These are phyloP conservation scores for Penicillium sp. DNA, from an alignment of 2,329 filamentous ascomycete genomes.

Conservation along the genomic window DNA sequence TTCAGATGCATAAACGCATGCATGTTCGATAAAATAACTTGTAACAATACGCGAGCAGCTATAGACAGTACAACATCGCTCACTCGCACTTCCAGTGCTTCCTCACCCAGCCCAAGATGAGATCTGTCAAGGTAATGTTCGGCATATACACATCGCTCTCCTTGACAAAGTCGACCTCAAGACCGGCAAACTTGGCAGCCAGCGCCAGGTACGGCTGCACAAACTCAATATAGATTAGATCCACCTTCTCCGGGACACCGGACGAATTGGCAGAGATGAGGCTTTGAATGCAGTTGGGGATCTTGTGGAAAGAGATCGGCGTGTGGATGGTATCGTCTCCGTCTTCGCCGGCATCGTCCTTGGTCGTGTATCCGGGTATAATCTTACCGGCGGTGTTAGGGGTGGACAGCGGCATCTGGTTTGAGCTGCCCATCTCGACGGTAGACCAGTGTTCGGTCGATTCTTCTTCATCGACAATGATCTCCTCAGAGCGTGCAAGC, in stretches of 20 bases:
- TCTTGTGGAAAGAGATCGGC: constrained; percentile 70
- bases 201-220: constrained; percentile 78
- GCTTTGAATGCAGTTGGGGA: constrained; percentile 83
- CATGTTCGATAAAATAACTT: background rate
- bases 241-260: constrained; percentile 69
- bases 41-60: background rate
- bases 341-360: constrained; percentile 77
- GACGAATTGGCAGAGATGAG: constrained; percentile 52
- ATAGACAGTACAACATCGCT: constrained; percentile 6
- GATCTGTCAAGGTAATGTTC: constrained; percentile 57
- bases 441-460: constrained; percentile 2
- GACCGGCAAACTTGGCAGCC: constrained; percentile 66
- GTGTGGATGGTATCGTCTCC: constrained; percentile 90
- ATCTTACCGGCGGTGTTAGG: constrained; percentile 48
- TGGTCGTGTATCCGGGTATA: constrained; percentile 80
- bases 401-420: constrained; percentile 37
- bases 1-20: too few relatives aligned
- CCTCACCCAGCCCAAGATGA: constrained; percentile 63
- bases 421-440: constrained; percentile 9
- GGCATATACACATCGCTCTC: constrained; percentile 58
- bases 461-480: constrained; percentile 21
- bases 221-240: constrained; percentile 90
- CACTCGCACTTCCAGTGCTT: constrained; percentile 54
- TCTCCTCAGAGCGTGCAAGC: constrained; percentile 30
- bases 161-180: constrained; percentile 49